These are phyloP conservation scores for Jaltomata sinuosa DNA, from an alignment of 257 asterid genomes.

Conservation along the genomic window DNA sequence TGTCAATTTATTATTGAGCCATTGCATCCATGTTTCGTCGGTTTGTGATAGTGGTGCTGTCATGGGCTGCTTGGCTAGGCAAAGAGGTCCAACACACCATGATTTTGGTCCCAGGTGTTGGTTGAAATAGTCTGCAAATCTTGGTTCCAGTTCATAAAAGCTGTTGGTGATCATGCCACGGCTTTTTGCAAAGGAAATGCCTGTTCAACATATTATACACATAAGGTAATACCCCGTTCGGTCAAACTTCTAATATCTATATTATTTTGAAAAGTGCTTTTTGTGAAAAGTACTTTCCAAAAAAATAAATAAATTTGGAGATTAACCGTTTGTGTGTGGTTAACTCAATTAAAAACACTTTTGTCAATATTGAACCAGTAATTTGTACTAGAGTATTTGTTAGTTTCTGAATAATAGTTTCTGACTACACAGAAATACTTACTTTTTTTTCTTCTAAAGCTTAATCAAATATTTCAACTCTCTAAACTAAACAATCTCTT, in stretches of 20 bases:
- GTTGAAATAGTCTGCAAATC: constrained; percentile 42
- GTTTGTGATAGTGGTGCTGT: neutral
- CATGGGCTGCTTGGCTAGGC: constrained; percentile 14
- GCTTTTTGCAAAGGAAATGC: constrained; percentile 23
- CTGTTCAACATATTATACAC: neutral
- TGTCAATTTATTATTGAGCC: constrained; percentile 33
- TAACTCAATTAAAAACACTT: no score
- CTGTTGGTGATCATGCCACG: constrained; percentile 46
- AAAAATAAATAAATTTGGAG: no score
- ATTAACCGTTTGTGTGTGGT: neutral
- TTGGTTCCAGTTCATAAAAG: constrained; percentile 36
- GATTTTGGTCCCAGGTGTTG: constrained; percentile 36
- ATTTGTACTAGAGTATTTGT: no score
- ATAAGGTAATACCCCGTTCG: neutral
- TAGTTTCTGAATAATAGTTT: no score
- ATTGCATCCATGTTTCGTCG: constrained; percentile 12
- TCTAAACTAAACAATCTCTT: neutral
- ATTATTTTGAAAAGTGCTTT: neutral
- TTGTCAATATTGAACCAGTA: neutral
- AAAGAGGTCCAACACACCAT: constrained; percentile 59
- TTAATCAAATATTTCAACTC: neutral
- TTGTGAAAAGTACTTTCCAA: no score
- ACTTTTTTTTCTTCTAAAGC: no score
- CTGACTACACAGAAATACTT: neutral
- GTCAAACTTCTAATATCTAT: neutral